A percentile compares a stretch with the other conserved stretches of the same genome.
Evolutionary conservation across 768 basidiomycete genomes (phyloP).

Genomic region (Lepiota brunneoincarnata): DNA sequence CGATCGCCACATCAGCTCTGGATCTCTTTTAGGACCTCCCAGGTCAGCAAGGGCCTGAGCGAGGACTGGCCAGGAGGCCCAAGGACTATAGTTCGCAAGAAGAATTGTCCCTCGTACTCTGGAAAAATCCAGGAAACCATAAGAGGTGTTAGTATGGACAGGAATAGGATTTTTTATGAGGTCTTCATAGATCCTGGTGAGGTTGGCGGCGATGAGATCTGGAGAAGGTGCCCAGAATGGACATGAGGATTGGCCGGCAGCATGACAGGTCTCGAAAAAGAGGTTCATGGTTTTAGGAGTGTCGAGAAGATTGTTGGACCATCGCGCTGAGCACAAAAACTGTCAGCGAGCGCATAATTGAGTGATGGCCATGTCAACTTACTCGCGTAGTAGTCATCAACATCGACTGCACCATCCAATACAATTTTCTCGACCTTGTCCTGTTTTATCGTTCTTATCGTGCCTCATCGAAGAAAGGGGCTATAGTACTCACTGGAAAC

Average conservation of each 20-base stretch:
- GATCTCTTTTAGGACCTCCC: constrained; percentile 25
- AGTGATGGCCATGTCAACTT: too few relatives aligned
- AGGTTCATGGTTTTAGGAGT: constrained; percentile 31
- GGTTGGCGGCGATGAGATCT: constrained; percentile 29
- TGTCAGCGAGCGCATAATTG: too few relatives aligned
- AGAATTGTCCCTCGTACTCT: constrained; percentile 30
- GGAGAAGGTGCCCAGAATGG: constrained; percentile 36
- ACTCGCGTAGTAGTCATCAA: constrained; percentile 38
- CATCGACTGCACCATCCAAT: constrained; percentile 39
- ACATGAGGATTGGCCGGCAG: constrained; percentile 33
- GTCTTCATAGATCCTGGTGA: constrained; percentile 30
- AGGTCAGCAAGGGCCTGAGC: constrained; percentile 35
- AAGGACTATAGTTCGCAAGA: constrained; percentile 32
- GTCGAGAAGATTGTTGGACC: constrained; percentile 34
- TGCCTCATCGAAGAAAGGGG: background rate
- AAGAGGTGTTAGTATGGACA: constrained; percentile 24
- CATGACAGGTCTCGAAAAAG: constrained; percentile 35
- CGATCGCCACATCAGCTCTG: constrained; percentile 22
- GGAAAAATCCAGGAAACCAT: constrained; percentile 36
- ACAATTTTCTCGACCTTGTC: constrained; percentile 36
- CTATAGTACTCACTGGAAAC: constrained; percentile 18
- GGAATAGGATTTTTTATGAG: constrained; percentile 31
- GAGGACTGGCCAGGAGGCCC: constrained; percentile 27
- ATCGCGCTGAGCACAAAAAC: constrained; percentile 24
- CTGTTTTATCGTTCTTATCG: constrained; percentile 19